Conservation (phyloP, 2,329 filamentous ascomycete genomes). For the Cladosporium sp. region DNA sequence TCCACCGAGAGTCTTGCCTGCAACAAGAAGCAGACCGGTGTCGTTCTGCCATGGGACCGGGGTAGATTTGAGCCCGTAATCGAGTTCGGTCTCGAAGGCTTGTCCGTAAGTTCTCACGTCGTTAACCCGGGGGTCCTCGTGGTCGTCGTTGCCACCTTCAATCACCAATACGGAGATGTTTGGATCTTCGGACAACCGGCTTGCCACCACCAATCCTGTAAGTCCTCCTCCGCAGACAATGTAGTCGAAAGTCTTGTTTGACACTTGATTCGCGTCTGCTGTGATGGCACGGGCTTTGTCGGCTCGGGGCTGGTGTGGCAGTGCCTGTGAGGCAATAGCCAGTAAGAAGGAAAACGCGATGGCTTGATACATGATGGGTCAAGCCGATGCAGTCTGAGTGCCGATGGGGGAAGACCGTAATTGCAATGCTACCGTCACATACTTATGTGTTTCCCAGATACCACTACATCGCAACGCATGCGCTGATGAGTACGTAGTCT, state of each 20-base stretch:
- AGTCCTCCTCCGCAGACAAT: slow-evolving; percentile 26
- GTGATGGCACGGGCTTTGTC: slow-evolving; percentile 8
- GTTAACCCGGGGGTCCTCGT: slow-evolving; percentile 18
- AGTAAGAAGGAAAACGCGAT: not conserved
- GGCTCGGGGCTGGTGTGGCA: slow-evolving; percentile 2
- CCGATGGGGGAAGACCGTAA: not conserved
- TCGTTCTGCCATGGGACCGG: slow-evolving; percentile 23
- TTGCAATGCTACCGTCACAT: too few relatives aligned
- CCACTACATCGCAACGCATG: too few relatives aligned
- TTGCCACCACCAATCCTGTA: slow-evolving; percentile 25
- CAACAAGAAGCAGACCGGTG: slow-evolving; percentile 19
- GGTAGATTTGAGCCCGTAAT: slow-evolving; percentile 20
- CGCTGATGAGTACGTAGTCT: too few relatives aligned
- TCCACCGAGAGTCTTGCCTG: slow-evolving; percentile 26
- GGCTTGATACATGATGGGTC: not conserved
- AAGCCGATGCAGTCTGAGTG: not conserved
- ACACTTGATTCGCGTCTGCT: not conserved
- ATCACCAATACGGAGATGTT: slow-evolving; percentile 25
- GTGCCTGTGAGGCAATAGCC: not conserved
- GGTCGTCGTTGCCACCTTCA: slow-evolving; percentile 25
- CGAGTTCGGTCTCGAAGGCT: slow-evolving; percentile 21
- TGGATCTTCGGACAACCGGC: slow-evolving; percentile 22
- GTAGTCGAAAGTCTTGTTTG: slow-evolving; percentile 18
- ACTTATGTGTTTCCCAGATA: too few relatives aligned
- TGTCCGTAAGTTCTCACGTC: slow-evolving; percentile 23